A percentile compares a stretch with the other conserved stretches of the same genome.
Evolutionary conservation across 768 basidiomycete genomes (phyloP).

Genomic region (Rhodotorula taiwanensis): DNA sequence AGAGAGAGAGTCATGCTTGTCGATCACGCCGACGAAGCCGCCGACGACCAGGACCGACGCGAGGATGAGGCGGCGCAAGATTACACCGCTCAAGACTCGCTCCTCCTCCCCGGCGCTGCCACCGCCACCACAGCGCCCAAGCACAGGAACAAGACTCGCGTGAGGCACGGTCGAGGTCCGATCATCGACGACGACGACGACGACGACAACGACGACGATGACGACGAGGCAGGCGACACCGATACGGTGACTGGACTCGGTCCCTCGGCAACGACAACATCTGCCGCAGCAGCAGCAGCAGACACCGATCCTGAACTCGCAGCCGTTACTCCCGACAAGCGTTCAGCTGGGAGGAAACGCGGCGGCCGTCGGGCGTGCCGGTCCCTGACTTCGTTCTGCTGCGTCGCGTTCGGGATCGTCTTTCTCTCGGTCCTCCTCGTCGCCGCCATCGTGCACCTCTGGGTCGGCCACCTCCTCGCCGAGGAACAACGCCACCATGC

Average conservation of each 20-base stretch:
- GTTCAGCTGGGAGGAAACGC: no score
- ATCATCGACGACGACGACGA: conserved; percentile 20
- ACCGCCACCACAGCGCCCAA: background rate
- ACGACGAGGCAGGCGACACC: background rate
- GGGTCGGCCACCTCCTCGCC: conserved; percentile 32
- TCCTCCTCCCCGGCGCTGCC: background rate
- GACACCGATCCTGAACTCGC: no score
- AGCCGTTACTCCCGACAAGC: background rate
- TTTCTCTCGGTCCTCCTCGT: conserved; percentile 19
- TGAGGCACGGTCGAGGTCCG: conserved; percentile 23
- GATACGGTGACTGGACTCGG: no score
- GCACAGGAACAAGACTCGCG: background rate
- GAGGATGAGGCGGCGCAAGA: no score
- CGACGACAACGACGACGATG: conserved; percentile 11
- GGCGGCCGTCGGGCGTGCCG: background rate
- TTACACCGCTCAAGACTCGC: no score
- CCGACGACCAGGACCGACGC: no score
- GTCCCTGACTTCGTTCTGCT: background rate
- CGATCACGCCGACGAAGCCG: no score
- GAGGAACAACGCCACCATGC: conserved; percentile 20
- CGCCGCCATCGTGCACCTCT: conserved; percentile 21
- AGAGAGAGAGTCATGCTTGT: no score
- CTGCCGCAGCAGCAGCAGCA: no score
- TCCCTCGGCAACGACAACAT: no score
- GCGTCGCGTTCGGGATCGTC: conserved; percentile 16